Percentiles rank a stretch among this genome's conserved stretches.
Evolutionary conservation across 768 basidiomycete genomes (phyloP).

Genomic region (Postia placenta): DNA sequence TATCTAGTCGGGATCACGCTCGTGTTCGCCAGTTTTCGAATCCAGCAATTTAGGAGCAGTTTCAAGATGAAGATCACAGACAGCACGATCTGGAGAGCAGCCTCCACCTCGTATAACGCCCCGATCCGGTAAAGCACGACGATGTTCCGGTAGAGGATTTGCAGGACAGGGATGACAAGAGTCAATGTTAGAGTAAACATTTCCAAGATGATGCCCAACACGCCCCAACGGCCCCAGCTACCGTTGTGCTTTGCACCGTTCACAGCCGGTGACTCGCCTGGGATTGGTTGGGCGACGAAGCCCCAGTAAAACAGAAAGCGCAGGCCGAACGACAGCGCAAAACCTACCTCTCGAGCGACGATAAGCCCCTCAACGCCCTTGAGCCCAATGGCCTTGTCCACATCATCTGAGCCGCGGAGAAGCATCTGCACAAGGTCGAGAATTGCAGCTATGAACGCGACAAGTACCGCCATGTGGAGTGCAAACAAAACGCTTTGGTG

Average conservation of each 20-base stretch:
- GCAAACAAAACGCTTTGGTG: conserved; percentile 36
- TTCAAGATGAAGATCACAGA: conserved; percentile 59
- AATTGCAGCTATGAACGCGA: conserved; percentile 57
- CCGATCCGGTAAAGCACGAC: conserved; percentile 31
- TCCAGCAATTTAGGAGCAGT: conserved; percentile 49
- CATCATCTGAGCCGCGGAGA: conserved; percentile 26
- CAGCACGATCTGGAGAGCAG: conserved; percentile 50
- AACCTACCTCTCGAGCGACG: conserved; percentile 50
- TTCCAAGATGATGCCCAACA: conserved; percentile 46
- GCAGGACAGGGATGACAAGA: conserved; percentile 45
- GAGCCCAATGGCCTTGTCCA: conserved; percentile 18
- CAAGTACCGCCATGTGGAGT: conserved; percentile 50
- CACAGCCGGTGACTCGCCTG: conserved; percentile 28
- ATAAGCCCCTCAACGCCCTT: conserved; percentile 32
- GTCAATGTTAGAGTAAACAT: conserved; percentile 41
- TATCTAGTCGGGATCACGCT: conserved; percentile 30
- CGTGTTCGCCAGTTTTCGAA: conserved; percentile 27
- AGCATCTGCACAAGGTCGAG: conserved; percentile 58
- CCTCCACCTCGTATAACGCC: conserved; percentile 50
- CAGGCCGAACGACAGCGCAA: conserved; percentile 50
- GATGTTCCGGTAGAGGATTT: conserved; percentile 57
- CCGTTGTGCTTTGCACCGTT: conserved; percentile 40
- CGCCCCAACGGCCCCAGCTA: conserved; percentile 62
- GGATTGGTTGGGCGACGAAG: conserved; percentile 54
- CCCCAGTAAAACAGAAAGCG: conserved; percentile 67